These are phyloP conservation scores for Trichoderma brevicompactum DNA, from an alignment of 2,329 filamentous ascomycete genomes.

Conservation along the genomic window DNA sequence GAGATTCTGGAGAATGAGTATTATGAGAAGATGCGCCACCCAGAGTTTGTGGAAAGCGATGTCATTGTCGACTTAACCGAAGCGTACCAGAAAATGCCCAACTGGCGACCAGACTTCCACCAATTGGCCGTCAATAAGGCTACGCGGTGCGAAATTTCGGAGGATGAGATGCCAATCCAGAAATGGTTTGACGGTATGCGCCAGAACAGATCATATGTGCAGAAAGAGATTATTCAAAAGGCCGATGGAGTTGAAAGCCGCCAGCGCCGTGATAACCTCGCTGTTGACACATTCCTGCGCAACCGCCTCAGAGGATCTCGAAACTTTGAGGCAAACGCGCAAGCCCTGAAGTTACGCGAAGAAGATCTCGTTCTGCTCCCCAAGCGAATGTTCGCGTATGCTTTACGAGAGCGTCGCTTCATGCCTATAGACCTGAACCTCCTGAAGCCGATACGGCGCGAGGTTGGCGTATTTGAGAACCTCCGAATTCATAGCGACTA, in stretches of 20 bases:
- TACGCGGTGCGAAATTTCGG: constrained; percentile 38
- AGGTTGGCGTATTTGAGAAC: constrained; percentile 47
- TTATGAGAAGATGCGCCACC: constrained; percentile 44
- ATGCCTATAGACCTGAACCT: constrained; percentile 44
- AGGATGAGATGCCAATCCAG: constrained; percentile 46
- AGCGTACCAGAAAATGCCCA: constrained; percentile 46
- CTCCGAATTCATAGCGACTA: constrained; percentile 47
- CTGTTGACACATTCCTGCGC: constrained; percentile 42
- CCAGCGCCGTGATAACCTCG: constrained; percentile 46
- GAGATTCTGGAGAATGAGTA: constrained; percentile 42
- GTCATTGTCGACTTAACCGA: constrained; percentile 50
- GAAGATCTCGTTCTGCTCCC: constrained; percentile 45
- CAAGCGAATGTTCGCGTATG: constrained; percentile 49
- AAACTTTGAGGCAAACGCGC: constrained; percentile 41
- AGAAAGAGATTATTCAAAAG: constrained; percentile 45
- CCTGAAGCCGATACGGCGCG: constrained; percentile 43
- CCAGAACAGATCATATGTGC: constrained; percentile 40
- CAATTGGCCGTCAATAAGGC: constrained; percentile 41
- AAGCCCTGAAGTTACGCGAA: constrained; percentile 36
- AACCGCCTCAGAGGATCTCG: constrained; percentile 43
- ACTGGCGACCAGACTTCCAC: constrained; percentile 44
- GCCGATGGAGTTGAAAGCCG: constrained; percentile 43
- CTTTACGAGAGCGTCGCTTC: constrained; percentile 47
- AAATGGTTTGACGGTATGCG: constrained; percentile 43
- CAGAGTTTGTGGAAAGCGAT: constrained; percentile 48